Base-by-base conservation (phyloP, 257 asterid species). In the Przewalskia tangutica region DNA sequence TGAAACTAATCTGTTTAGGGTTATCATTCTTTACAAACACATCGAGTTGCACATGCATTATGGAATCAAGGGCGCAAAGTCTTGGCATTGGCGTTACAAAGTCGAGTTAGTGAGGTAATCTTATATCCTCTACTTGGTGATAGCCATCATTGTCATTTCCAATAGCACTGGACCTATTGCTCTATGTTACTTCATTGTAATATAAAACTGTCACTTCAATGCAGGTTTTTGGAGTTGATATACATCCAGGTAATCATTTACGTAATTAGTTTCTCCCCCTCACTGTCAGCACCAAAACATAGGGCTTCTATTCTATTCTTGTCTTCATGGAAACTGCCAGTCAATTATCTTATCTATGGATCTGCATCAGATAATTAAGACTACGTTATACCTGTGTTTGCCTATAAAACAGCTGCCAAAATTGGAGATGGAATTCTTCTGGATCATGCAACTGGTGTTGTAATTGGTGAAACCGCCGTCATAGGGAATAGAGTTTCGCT, bases 151-250 rank as follows among this genome's bases (percentile, higher is more conserved):
- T 46, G 64, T 44, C 27, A n/a, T 36, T 40, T 55, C 58, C 81
- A 46, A 4, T 2, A 8, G 50, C 27, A 67, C 38, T 46, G 58
- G 77, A 27, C 32, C 32, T 27, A 27, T 27, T 27, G 32, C 32
- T 27, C 32, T 27, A 27, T 27, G 32, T 27, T 27, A 27, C 32
- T 27, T 27, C 32, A 27, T 27, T 27, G 9, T 81, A 55, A 64
- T 16, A 23, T 80, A 4, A 44, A 59, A 23, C 11, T 54, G 55
- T 38, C 14, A 59, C 58, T 65, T 77, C 23, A 59, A 16, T 84
- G 64, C 88, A 88, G 91, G 91, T 86, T 16, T 88, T 88, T 82
- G 89, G 88, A 66, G 90, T 88, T 81, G 90, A 88, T 62, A 88
- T 88, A 80, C 90, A 88, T 62, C 90, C 91, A 63, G 91, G 91